A percentile compares a stretch with the other conserved stretches of the same genome.
These are phyloP conservation scores for Chalciporus piperatus DNA, from an alignment of 768 basidiomycete species.

Conservation along the genomic window DNA sequence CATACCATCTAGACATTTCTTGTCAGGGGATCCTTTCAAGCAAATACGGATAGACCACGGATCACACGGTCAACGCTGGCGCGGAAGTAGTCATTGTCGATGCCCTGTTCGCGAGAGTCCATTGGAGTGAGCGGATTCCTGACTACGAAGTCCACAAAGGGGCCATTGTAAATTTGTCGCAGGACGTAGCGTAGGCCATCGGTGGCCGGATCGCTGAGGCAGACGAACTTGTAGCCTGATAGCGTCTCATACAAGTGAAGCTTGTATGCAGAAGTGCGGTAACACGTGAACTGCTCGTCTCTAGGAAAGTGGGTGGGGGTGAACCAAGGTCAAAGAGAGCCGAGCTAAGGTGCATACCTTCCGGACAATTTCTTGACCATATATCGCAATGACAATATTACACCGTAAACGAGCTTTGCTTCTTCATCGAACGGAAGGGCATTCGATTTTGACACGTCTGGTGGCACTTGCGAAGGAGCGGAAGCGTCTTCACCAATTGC, in stretches of 20 bases:
- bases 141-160: slow-evolving; percentile 92
- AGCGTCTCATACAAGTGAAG: slow-evolving; percentile 90
- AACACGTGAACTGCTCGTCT: slow-evolving; percentile 88
- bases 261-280: slow-evolving; percentile 89
- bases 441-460: slow-evolving; percentile 34
- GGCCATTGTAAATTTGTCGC: slow-evolving; percentile 89
- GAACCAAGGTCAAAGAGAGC: neutral
- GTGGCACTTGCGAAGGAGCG: slow-evolving; percentile 20
- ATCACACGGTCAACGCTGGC: slow-evolving; percentile 74
- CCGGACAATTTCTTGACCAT: slow-evolving; percentile 95
- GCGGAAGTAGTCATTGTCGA: slow-evolving; percentile 93
- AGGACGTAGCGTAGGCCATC: slow-evolving; percentile 82
- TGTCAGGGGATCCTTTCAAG: slow-evolving; percentile 15
- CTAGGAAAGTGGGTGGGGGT: slow-evolving; percentile 36
- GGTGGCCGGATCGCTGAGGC: slow-evolving; percentile 82
- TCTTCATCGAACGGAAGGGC: slow-evolving; percentile 94
- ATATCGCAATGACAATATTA: slow-evolving; percentile 84
- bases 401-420: slow-evolving; percentile 95
- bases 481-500: slow-evolving; percentile 49
- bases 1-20: slow-evolving; percentile 16
- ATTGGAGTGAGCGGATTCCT: slow-evolving; percentile 84
- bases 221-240: slow-evolving; percentile 93
- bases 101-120: slow-evolving; percentile 79
- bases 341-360: slow-evolving; percentile 39
- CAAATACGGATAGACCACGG: slow-evolving; percentile 52